phyloP scores from a whole-genome alignment of 129 eudicot species.

The Lactuca sativa region DNA sequence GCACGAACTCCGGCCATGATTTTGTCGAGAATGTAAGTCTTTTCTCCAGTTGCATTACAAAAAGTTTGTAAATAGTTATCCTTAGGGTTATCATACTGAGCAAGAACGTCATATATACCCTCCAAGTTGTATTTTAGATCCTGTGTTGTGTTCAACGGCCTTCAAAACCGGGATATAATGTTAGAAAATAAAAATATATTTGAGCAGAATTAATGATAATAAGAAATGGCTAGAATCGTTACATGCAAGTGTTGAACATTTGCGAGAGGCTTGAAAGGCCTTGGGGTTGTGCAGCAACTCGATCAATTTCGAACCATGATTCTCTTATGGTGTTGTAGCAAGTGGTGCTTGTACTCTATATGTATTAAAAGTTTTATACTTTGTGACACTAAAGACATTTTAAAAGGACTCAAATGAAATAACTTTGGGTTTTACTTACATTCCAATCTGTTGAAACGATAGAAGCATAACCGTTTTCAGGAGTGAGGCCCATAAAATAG shows the following conservation, averaged over 20 bases:
- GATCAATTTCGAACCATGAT: conserved; percentile 46
- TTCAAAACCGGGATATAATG: background rate
- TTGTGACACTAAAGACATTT: background rate
- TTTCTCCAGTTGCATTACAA: conserved; percentile 28
- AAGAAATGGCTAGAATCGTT: background rate
- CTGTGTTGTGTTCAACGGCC: conserved; percentile 29
- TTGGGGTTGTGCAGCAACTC: conserved; percentile 32
- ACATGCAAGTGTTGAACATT: conserved; percentile 46
- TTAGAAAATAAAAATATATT: background rate
- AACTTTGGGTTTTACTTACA: conserved; percentile 11
- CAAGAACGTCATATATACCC: background rate
- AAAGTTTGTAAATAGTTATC: conserved; percentile 3
- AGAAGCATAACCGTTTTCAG: conserved; percentile 24
- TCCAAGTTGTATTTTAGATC: conserved; percentile 21
- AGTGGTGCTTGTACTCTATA: conserved; percentile 42
- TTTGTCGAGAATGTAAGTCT: conserved; percentile 23
- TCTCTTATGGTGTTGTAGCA: conserved; percentile 43
- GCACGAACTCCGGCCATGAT: conserved; percentile 27
- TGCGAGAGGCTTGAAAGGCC: conserved; percentile 35
- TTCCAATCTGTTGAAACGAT: conserved; percentile 30
- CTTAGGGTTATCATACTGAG: conserved; percentile 33
- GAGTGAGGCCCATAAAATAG: conserved; percentile 27
- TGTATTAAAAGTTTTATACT: background rate
- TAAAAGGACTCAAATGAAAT: background rate
- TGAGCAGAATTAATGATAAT: background rate